Evolutionary conservation across 2,329 filamentous ascomycete species (phyloP).

Genomic region (Trichoderma cornu-damae): DNA sequence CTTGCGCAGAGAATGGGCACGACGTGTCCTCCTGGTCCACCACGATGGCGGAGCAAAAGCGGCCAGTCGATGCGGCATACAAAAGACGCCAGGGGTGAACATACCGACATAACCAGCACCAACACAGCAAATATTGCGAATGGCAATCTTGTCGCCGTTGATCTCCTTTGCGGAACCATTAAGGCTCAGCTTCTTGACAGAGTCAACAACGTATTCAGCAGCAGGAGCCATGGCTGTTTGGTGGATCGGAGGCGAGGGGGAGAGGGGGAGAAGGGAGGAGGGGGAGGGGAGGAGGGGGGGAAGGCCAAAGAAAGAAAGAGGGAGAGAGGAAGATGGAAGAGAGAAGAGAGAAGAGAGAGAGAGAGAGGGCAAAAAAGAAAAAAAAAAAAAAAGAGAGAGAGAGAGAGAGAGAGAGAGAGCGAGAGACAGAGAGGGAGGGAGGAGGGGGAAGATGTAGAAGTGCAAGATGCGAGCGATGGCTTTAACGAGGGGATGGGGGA

Average conservation of each 20-base stretch:
- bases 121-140: slow-evolving; percentile 65
- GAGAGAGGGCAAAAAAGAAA: too few species aligned
- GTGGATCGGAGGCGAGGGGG: slow-evolving; percentile 13
- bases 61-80: neutral
- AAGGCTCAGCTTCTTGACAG: slow-evolving; percentile 31
- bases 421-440: too few species aligned
- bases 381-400: slow-evolving; percentile 2
- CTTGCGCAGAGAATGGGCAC: neutral
- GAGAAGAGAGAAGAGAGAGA: too few species aligned
- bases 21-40: slow-evolving; percentile 5
- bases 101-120: slow-evolving; percentile 71
- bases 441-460: slow-evolving; percentile 5
- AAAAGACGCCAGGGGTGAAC: slow-evolving; percentile 29
- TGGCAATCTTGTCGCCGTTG: slow-evolving; percentile 33
- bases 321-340: too few species aligned
- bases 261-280: too few species aligned
- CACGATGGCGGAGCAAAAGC: neutral
- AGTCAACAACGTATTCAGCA: slow-evolving; percentile 26
- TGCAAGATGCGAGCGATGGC: neutral
- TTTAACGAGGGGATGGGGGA: slow-evolving; percentile 13
- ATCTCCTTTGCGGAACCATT: slow-evolving; percentile 30
- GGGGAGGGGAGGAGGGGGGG: too few species aligned
- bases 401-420: too few species aligned
- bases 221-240: slow-evolving; percentile 24
- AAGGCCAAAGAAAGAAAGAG: slow-evolving; percentile 10